phyloP scores from a whole-genome alignment of 23 red algal genomes.

The Gracilaria domingensis region DNA sequence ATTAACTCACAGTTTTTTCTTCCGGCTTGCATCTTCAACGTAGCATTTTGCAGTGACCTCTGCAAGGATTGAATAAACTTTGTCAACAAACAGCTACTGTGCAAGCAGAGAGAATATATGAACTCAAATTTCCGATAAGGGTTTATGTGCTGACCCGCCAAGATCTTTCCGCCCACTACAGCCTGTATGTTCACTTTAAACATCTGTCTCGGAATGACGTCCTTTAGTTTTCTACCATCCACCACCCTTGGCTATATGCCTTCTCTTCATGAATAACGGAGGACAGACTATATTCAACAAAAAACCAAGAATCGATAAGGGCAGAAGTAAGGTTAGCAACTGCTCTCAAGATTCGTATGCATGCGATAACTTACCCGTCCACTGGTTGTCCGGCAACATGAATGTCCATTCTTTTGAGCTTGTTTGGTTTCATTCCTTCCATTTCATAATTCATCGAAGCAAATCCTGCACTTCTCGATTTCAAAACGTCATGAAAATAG shows the following conservation, averaged over 20 bases:
- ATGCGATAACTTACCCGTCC: constrained; percentile 45
- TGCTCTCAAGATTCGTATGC: background rate
- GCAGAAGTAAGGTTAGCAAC: background rate
- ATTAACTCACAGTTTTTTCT: constrained; percentile 86
- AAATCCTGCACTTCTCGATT: constrained; percentile 76
- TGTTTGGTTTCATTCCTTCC: constrained; percentile 55
- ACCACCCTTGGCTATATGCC: constrained; percentile 47
- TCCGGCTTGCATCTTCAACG: constrained; percentile 84
- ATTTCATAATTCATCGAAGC: constrained; percentile 82
- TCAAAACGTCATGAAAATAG: constrained; percentile 86
- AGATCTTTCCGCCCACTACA: constrained; percentile 69
- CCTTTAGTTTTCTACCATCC: constrained; percentile 68
- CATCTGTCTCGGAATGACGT: constrained; percentile 85
- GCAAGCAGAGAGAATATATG: background rate
- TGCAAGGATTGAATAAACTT: background rate
- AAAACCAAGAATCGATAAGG: background rate
- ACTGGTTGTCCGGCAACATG: constrained; percentile 77
- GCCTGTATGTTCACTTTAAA: constrained; percentile 93
- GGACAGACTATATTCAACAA: constrained; percentile 45
- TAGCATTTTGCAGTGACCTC: constrained; percentile 94
- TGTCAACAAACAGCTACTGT: background rate
- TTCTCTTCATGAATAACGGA: constrained; percentile 64
- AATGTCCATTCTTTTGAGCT: constrained; percentile 82
- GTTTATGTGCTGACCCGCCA: constrained; percentile 82
- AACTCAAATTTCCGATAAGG: constrained; percentile 65